phyloP scores from a whole-genome alignment of 2,329 filamentous ascomycete genomes.

The Diaporthe nobilis region DNA sequence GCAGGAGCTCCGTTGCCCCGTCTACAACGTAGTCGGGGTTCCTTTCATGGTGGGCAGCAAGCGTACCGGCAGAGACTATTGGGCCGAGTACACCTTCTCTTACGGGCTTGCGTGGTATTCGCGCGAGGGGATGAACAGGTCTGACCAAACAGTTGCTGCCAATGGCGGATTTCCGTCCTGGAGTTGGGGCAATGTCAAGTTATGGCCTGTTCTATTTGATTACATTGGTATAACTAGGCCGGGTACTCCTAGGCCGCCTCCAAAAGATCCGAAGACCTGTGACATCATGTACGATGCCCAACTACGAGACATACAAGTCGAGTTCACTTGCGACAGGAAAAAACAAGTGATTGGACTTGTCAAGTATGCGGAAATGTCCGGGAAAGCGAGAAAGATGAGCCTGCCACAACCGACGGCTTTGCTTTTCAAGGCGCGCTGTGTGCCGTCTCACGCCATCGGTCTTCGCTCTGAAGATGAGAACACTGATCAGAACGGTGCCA shows the following conservation, averaged over 20 bases:
- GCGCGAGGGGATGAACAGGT: not conserved
- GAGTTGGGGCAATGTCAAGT: slow-evolving; percentile 4
- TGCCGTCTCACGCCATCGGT: slow-evolving; percentile 1
- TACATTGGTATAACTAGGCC: accelerated
- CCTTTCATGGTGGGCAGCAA: not conserved
- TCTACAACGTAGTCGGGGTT: not conserved
- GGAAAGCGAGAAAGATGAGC: not conserved
- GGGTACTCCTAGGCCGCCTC: not conserved
- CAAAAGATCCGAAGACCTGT: not conserved
- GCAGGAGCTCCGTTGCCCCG: not conserved
- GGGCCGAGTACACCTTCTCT: not conserved
- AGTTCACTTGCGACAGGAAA: not conserved
- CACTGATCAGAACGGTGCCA: not conserved
- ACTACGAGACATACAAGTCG: slow-evolving; percentile 2
- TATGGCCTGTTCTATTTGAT: not conserved
- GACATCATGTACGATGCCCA: not conserved
- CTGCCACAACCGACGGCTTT: not conserved
- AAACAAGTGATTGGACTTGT: not conserved
- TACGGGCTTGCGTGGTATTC: not conserved
- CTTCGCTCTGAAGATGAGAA: not conserved
- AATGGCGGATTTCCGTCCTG: not conserved
- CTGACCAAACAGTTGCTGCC: not conserved
- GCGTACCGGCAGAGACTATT: not conserved
- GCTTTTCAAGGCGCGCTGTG: slow-evolving; percentile 1
- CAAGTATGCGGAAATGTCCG: not conserved